Conservation (phyloP, 2,329 filamentous ascomycete genomes). For the Calonectria pteridis region DNA sequence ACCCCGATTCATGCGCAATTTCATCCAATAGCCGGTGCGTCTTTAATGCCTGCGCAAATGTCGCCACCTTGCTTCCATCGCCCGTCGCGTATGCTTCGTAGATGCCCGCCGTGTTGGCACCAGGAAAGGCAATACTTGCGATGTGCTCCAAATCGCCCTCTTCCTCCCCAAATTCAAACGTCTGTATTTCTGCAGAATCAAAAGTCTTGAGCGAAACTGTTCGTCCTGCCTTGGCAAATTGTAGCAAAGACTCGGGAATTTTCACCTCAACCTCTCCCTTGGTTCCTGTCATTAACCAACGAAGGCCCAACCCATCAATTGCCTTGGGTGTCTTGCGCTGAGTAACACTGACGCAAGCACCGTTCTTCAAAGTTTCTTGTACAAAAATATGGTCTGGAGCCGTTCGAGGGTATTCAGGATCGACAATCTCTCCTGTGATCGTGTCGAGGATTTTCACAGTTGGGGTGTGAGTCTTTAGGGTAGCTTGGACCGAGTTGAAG, state of each 20-base stretch:
- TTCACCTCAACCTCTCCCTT: constrained; percentile 24
- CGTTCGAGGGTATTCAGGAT: constrained; percentile 10
- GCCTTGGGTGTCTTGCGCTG: constrained; percentile 15
- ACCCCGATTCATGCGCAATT: constrained; percentile 1
- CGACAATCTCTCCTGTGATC: background rate
- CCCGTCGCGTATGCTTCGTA: background rate
- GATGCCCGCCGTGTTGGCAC: constrained; percentile 4
- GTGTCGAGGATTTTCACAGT: background rate
- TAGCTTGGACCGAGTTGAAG: constrained; percentile 21
- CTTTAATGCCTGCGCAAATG: constrained; percentile 7
- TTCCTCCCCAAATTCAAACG: constrained; percentile 3
- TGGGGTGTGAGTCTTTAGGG: constrained; percentile 9
- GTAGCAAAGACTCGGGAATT: background rate
- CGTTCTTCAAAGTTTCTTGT: constrained; percentile 22
- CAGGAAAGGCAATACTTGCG: background rate
- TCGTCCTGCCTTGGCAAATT: background rate
- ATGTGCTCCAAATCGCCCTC: constrained; percentile 3
- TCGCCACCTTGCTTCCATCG: background rate
- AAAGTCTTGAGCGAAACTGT: background rate
- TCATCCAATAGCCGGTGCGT: background rate
- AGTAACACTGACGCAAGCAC: constrained; percentile 9
- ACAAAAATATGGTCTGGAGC: constrained; percentile 18
- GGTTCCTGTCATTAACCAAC: constrained; percentile 28
- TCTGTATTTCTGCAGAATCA: background rate
- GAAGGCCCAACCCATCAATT: constrained; percentile 17